A percentile compares a stretch with the other conserved stretches of the same genome.
Evolutionary conservation across 257 asterid genomes (phyloP).

Genomic region (Salvia splendens): DNA sequence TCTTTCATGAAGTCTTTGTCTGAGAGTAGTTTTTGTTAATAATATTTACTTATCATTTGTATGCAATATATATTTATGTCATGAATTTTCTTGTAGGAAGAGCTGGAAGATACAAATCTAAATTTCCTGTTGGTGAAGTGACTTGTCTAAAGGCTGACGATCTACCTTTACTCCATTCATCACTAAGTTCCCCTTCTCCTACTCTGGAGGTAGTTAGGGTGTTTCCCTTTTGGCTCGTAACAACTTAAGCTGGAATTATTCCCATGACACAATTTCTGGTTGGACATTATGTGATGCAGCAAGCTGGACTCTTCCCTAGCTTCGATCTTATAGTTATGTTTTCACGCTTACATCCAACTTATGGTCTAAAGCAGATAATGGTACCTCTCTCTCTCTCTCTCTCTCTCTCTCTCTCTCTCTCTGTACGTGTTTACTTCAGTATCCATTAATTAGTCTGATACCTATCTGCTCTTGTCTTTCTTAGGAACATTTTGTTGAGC

Average conservation of each 20-base stretch:
- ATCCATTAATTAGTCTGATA: not conserved
- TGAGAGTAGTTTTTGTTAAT: conserved; percentile 10
- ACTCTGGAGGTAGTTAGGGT: conserved; percentile 63
- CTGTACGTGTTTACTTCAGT: not conserved
- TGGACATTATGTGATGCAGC: conserved; percentile 51
- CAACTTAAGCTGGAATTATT: conserved; percentile 15
- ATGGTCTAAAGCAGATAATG: conserved; percentile 75
- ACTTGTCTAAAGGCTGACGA: conserved; percentile 69
- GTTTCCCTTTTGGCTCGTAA: not conserved
- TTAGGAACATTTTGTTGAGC: conserved; percentile 82
- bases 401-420: conserved; percentile 12
- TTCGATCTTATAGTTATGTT: conserved; percentile 78
- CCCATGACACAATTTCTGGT: conserved; percentile 23
- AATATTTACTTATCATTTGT: not conserved
- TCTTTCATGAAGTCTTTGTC: conserved; percentile 24
- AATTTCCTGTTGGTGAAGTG: conserved; percentile 83
- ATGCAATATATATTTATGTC: not conserved
- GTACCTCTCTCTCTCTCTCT: conserved; percentile 44
- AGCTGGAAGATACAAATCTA: conserved; percentile 95
- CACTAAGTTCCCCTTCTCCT: conserved; percentile 80
- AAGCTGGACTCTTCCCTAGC: conserved; percentile 91
- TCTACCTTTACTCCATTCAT: conserved; percentile 78
- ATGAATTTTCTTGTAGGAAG: conserved; percentile 64
- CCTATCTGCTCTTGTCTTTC: conserved; percentile 19
- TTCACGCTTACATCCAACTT: conserved; percentile 65